Percentiles rank a stretch among this genome's conserved stretches.
These are phyloP conservation scores for Schwanniomyces etchellsii DNA, from an alignment of 1,139 yeast species.

Conservation along the genomic window DNA sequence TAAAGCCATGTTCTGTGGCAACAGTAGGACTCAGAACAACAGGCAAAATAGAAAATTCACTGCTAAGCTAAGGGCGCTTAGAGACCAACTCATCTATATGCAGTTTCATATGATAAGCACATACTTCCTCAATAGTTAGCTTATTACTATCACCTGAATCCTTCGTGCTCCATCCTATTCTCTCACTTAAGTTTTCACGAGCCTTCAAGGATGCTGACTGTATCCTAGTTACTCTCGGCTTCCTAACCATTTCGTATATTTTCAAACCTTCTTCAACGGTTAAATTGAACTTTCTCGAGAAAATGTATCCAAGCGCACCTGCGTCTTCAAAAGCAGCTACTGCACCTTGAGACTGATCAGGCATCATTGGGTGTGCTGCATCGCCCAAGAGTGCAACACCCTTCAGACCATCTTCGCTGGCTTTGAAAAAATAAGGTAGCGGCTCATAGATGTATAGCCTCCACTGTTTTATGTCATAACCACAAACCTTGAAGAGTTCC, in stretches of 20 bases:
- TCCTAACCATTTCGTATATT: slow-evolving; percentile 17
- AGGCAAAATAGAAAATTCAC: too few relatives aligned
- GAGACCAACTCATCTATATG: slow-evolving; percentile 11
- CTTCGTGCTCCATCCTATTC: slow-evolving; percentile 22
- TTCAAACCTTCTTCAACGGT: slow-evolving; percentile 14
- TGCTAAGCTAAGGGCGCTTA: too few relatives aligned
- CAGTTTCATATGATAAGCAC: slow-evolving; percentile 21
- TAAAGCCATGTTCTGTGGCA: too few relatives aligned
- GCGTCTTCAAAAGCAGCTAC: slow-evolving; percentile 24
- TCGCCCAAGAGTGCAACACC: slow-evolving; percentile 16
- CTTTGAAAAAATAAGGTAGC: slow-evolving; percentile 16
- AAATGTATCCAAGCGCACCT: slow-evolving; percentile 15
- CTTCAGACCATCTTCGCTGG: slow-evolving; percentile 7
- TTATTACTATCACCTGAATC: slow-evolving; percentile 13
- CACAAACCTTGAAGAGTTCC: slow-evolving; percentile 17
- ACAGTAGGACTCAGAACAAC: too few relatives aligned
- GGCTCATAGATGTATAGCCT: slow-evolving; percentile 23
- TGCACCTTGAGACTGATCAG: slow-evolving; percentile 27
- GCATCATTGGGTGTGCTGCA: slow-evolving; percentile 24
- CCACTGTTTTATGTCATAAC: slow-evolving; percentile 26
- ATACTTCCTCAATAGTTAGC: slow-evolving; percentile 22
- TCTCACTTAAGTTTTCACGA: slow-evolving; percentile 21
- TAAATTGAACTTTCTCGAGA: slow-evolving; percentile 14
- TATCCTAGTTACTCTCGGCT: slow-evolving; percentile 20
- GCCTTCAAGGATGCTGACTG: slow-evolving; percentile 24